Conservation (phyloP, 352 stramenopile species). For the Phytophthora colocasiae region DNA sequence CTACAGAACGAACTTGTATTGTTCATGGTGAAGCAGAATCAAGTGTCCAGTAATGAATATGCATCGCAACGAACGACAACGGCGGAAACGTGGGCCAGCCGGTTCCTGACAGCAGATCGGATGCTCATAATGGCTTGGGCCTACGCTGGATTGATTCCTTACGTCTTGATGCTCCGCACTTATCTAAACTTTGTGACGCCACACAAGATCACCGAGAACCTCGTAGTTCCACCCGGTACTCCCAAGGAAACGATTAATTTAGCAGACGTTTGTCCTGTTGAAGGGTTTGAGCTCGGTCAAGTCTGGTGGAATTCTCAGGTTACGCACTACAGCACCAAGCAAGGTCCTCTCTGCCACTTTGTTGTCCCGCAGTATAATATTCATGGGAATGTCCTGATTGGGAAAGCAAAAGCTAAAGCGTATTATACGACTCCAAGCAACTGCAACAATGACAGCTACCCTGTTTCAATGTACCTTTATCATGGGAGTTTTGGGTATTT, state of each 20-base stretch:
- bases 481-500: slow-evolving; percentile 31
- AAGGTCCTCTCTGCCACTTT: slow-evolving; percentile 25
- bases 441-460: slow-evolving; percentile 18
- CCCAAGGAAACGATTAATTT: slow-evolving; percentile 20
- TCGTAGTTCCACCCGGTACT: slow-evolving; percentile 11
- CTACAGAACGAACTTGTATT: not conserved
- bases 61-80: not conserved
- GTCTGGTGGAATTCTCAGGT: slow-evolving; percentile 33
- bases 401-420: not conserved
- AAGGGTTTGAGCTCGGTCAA: slow-evolving; percentile 15
- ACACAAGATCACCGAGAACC: slow-evolving; percentile 23
- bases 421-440: slow-evolving; percentile 10
- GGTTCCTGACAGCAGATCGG: slow-evolving; percentile 5
- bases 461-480: slow-evolving; percentile 19
- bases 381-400: slow-evolving; percentile 19
- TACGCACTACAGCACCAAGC: slow-evolving; percentile 5
- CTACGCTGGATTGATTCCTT: slow-evolving; percentile 21
- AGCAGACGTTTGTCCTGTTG: slow-evolving; percentile 9
- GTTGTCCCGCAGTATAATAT: slow-evolving; percentile 36
- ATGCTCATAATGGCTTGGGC: slow-evolving; percentile 16
- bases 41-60: not conserved
- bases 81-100: not conserved
- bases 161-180: slow-evolving; percentile 24
- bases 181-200: slow-evolving; percentile 30
- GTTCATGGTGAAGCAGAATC: slow-evolving; percentile 2